Evolutionary conservation across 163 green algal genomes (phyloP), one percentile per base, ranked within the genome.

Genomic region (Coccomyxa subellipsoidea): DNA sequence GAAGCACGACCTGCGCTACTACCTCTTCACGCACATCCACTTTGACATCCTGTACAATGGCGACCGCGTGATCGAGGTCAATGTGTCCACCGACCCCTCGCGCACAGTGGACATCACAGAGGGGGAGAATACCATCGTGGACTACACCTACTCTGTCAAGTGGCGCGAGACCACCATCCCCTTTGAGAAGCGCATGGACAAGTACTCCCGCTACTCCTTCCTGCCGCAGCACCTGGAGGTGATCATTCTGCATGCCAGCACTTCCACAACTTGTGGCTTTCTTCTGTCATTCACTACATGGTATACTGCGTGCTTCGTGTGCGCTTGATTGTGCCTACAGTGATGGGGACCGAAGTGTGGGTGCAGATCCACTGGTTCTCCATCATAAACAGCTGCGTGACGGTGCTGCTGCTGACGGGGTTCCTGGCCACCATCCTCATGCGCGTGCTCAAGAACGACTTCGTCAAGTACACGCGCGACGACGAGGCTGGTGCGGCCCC

Each of bases 361-460:
- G 5, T 39, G 66, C 94, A 98, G 94, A 99, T 99, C 87, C 96
- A 99, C 93, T 99, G 97, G 97, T 99, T 99, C 88, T 96, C 89
- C 83, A 99, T 99, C 87, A 95, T 99, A 87, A 99, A 99, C 92
- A 95, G 87, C 38, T 98, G 95, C 90, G 95, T 99, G 25, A 99
- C 96, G 25, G 97, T 99, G 84, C 91, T 99, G 87, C 92, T 99
- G 84, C 93, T 99, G 69, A 99, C 96, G 6, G 96, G 94, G 76
- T 98, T 99, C 89, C 90, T 99, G 83, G 95, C 96, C 37, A 99
- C 96, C 80, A 99, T 99, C 86, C 91, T 99, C 36, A 97, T 99
- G 94, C 94, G 96, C 25, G 94, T 98, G 80, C 92, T 99, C 38
- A 98, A 97, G 84, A 93, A 96, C 77, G 97, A 99, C 85, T 97